Evolutionary conservation across 345 rosid genomes (phyloP).

Genomic region (Sonneratia alba): DNA sequence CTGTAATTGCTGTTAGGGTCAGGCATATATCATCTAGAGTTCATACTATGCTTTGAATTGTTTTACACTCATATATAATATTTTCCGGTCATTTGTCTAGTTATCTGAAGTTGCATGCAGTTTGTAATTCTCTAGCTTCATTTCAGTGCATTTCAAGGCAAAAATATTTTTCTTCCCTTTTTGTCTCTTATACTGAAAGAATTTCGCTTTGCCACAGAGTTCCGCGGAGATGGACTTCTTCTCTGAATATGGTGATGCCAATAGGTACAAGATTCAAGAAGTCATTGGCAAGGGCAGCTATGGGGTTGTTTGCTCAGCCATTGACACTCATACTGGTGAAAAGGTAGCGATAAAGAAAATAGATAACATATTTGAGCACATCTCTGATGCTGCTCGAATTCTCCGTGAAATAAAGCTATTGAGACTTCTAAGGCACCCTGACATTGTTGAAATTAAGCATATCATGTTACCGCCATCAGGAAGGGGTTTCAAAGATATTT

Average conservation of each 20-base stretch:
- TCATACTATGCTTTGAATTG: neutral
- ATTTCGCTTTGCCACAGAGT: slow-evolving; percentile 30
- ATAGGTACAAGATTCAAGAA: slow-evolving; percentile 63
- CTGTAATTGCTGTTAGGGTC: neutral
- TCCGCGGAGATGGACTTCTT: slow-evolving; percentile 62
- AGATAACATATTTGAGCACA: slow-evolving; percentile 60
- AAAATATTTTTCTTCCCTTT: neutral
- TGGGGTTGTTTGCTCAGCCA: slow-evolving; percentile 80
- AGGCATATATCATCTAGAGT: neutral
- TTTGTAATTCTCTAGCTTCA: neutral
- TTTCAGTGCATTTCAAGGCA: neutral
- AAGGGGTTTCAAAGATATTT: slow-evolving; percentile 85
- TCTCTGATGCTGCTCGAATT: slow-evolving; percentile 72
- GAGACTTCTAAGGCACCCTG: slow-evolving; percentile 78
- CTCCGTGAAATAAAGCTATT: slow-evolving; percentile 80
- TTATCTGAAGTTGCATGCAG: neutral
- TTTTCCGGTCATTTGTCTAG: neutral
- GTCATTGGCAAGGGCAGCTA: slow-evolving; percentile 76
- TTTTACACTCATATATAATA: neutral
- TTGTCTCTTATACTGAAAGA: neutral
- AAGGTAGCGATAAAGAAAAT: slow-evolving; percentile 84
- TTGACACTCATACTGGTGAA: slow-evolving; percentile 60
- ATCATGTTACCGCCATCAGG: slow-evolving; percentile 90
- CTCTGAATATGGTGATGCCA: slow-evolving; percentile 81
- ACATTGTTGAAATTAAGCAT: slow-evolving; percentile 86